Evolutionary conservation across 805 yeast species (phyloP), one percentile per base, ranked within the genome.

Genomic region (Yarrowia sp.): DNA sequence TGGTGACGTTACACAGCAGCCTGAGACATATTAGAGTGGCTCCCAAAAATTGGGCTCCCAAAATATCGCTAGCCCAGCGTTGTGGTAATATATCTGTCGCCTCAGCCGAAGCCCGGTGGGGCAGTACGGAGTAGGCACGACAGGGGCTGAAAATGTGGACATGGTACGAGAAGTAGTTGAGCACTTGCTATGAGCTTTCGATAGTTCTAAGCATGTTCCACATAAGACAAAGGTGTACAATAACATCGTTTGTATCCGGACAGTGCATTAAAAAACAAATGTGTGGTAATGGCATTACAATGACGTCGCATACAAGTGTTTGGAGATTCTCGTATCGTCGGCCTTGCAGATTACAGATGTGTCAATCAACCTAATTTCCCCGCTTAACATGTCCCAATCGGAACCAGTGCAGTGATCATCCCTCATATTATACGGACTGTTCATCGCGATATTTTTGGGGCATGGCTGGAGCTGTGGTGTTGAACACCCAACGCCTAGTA

Each of bases 321-420:
- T 42, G n/a, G 29, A n/a, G 46, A 41, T 18, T 19, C 29, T 25
- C 21, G 33, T 42, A 42, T 44, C 27, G 35, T 44, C 7, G 7
- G 1, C 10, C 49, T 25, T 27, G 49, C 49, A 42, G 49, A 25
- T 42, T 25, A 25, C 31, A 25, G 49, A 27, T 24, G 7, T 13
- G 6, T 25, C 44, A 14, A 9, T n/a, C 31, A 44, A 27, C 35
- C 27, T 16, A 42, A 42, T 42, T 27, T 27, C 49, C 49, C 51
- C 51, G 51, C 51, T 44, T 44, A 44, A 44, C 35, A 16, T 44
- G 51, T 44, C 51, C 51, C 35, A 44, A 44, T 44, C n/a, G 21
- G 51, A 10, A 16, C 35, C 51, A n/a, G 9, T 44, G 51, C 51
- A 44, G 35, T 12, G 51, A 42, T 42, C 47, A 25, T 25, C 47